Base-by-base conservation (phyloP, 1,139 yeast species). In the Blastobotrys raffinosifermentans region DNA sequence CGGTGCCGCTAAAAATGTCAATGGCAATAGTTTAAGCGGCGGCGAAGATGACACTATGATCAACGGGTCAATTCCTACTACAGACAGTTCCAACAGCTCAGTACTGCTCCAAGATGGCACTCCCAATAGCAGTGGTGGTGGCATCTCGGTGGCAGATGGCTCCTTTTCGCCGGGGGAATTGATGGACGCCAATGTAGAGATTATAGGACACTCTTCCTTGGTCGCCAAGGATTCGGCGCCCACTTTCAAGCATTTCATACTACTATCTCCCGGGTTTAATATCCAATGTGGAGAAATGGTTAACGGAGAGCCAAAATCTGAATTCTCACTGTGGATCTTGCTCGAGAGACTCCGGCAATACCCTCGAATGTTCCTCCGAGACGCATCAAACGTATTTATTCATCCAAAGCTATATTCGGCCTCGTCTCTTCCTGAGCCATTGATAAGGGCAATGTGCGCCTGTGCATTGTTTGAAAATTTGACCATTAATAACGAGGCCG, bases 351-450 rank as follows among this genome's bases (percentile, higher is more conserved):
- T 44, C 25, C 22, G 20, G 17, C 46, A 44, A 17, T 45, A 44
- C 30, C 46, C 48, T 1, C 30, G 27, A 13, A 19, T 45, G 13
- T 45, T 45, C 41, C 19, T 33, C 8, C 37, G 29, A n/a, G 30
- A 32, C n/a, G 25, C 37, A n/a, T 18, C 23, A 18, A 22, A 27
- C 8, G 35, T 46, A n/a, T 45, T 45, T 17, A 36, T 45, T 11
- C 48, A 45, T 21, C 40, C 36, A 4, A 10, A 13, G n/a, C 25
- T 38, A 18, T 45, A 45, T 31, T 19, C 34, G 4, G 35, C 25
- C 13, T 42, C 40, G 1, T 17, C 17, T 4, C 29, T 32, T 13
- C 48, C 48, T 4, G 38, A 31, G 9, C 32, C 38, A 1, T 22
- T 45, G 26, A 27, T 36, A n/a, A 19, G 37, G 2, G 47, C 47